Evolutionary conservation across 108 stramenopile genomes (phyloP).

Genomic region (Cylindrotheca fusiformis): DNA sequence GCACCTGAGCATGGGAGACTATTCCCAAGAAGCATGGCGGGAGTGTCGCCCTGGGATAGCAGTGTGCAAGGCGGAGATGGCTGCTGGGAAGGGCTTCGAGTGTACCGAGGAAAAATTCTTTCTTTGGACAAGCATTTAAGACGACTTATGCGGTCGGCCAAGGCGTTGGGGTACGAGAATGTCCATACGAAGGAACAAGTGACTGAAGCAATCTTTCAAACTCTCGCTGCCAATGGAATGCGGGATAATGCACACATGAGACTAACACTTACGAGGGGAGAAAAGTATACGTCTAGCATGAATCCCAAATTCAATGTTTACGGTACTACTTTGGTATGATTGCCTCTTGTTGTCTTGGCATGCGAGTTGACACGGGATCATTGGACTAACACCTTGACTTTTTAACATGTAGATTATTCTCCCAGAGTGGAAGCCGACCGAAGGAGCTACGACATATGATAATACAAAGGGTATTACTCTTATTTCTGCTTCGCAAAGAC

Average conservation of each 20-base stretch:
- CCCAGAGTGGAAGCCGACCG: slow-evolving; percentile 90
- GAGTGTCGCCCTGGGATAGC: slow-evolving; percentile 86
- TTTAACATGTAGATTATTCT: slow-evolving; percentile 39
- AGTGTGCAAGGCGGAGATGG: slow-evolving; percentile 94
- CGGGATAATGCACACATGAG: slow-evolving; percentile 89
- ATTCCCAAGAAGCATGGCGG: slow-evolving; percentile 65
- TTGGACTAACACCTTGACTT: background rate
- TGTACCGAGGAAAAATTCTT: slow-evolving; percentile 84
- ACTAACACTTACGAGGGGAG: slow-evolving; percentile 88
- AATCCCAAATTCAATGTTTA: slow-evolving; percentile 93
- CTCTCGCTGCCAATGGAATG: slow-evolving; percentile 93
- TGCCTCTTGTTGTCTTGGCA: no score
- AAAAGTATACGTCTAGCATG: slow-evolving; percentile 87
- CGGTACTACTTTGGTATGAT: slow-evolving; percentile 76
- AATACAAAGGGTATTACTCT: slow-evolving; percentile 80
- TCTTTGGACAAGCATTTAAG: slow-evolving; percentile 83
- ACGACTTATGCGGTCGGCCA: slow-evolving; percentile 84
- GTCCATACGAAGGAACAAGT: slow-evolving; percentile 79
- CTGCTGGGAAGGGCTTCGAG: slow-evolving; percentile 87
- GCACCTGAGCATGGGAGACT: slow-evolving; percentile 56
- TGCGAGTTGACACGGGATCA: no score
- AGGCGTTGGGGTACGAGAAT: slow-evolving; percentile 86
- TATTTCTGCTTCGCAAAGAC: slow-evolving; percentile 73
- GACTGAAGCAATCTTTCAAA: slow-evolving; percentile 84
- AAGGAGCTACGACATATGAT: slow-evolving; percentile 88